Conservation (phyloP, 2,329 filamentous ascomycete genomes). For the Neonectria coccinea region DNA sequence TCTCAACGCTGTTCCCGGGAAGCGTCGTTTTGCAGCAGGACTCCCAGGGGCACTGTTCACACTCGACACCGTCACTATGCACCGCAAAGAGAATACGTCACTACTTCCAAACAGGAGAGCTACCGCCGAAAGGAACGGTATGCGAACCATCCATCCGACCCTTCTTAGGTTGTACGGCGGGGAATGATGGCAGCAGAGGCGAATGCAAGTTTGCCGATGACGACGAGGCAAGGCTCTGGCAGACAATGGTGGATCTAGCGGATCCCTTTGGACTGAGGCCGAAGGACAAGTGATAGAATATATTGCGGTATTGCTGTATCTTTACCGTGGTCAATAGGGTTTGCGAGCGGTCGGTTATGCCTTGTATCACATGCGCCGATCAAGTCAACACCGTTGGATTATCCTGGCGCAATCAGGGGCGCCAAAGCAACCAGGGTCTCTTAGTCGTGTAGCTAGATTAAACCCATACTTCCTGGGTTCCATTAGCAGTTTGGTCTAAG, state of each 20-base stretch:
- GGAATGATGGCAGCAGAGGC: background rate
- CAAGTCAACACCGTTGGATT: too few species aligned
- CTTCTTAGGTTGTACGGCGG: conserved; percentile 20
- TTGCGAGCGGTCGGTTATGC: too few species aligned
- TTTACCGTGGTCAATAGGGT: background rate
- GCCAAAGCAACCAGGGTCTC: too few species aligned
- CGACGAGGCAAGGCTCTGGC: conserved; percentile 21
- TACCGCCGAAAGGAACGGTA: conserved; percentile 31
- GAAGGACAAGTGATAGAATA: background rate
- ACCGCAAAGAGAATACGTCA: conserved; percentile 27
- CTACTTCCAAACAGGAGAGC: conserved; percentile 37
- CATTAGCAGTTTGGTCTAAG: too few species aligned
- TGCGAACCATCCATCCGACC: conserved; percentile 31
- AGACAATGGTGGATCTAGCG: conserved; percentile 12
- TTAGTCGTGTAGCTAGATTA: too few species aligned
- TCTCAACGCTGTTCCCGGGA: conserved; percentile 35
- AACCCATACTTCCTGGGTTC: too few species aligned
- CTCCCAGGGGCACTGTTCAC: conserved; percentile 36
- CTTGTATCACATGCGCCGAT: too few species aligned
- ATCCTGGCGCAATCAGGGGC: too few species aligned
- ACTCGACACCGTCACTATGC: conserved; percentile 26
- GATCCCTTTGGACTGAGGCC: conserved; percentile 18
- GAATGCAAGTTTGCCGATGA: conserved; percentile 16
- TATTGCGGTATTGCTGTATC: background rate
- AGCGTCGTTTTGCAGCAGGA: conserved; percentile 41